Evolutionary conservation across 2,329 filamentous ascomycete genomes (phyloP).

Genomic region (Aureobasidium namibiae): DNA sequence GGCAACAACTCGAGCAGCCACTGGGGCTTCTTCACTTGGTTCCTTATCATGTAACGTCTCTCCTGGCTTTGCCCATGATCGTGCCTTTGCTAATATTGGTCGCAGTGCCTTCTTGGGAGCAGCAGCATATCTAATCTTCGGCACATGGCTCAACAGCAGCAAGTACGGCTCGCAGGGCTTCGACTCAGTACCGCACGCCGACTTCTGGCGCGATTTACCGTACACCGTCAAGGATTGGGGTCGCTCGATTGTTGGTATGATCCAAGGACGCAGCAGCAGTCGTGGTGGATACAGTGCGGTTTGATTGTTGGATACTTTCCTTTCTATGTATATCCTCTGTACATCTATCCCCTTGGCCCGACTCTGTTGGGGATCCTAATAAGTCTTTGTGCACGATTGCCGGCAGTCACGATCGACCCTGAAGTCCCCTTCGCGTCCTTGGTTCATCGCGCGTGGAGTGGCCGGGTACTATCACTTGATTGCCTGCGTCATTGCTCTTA

Average conservation of each 20-base stretch:
- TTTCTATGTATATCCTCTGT: neutral
- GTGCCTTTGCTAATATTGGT: slow-evolving; percentile 2
- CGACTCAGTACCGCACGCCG: slow-evolving; percentile 88
- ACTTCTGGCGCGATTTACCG: slow-evolving; percentile 84
- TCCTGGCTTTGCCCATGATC: neutral
- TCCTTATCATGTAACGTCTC: slow-evolving; percentile 72
- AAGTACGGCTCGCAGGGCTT: slow-evolving; percentile 90
- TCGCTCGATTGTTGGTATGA: slow-evolving; percentile 68
- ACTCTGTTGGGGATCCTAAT: too few species aligned
- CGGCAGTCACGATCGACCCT: neutral
- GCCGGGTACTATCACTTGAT: too few species aligned
- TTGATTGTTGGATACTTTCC: slow-evolving; percentile 34
- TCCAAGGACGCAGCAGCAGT: slow-evolving; percentile 68
- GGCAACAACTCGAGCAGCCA: slow-evolving; percentile 10
- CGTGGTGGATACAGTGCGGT: slow-evolving; percentile 94
- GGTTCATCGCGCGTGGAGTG: too few species aligned
- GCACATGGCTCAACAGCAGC: slow-evolving; percentile 98
- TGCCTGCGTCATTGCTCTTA: too few species aligned
- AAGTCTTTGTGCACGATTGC: neutral
- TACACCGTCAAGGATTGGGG: slow-evolving; percentile 88
- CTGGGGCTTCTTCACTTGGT: slow-evolving; percentile 98
- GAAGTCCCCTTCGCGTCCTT: neutral
- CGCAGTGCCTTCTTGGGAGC: slow-evolving; percentile 71
- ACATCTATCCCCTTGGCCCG: too few species aligned
- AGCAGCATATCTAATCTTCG: slow-evolving; percentile 90